Conservation (phyloP, 1,139 yeast genomes). For the Schwanniomyces etchellsii region DNA sequence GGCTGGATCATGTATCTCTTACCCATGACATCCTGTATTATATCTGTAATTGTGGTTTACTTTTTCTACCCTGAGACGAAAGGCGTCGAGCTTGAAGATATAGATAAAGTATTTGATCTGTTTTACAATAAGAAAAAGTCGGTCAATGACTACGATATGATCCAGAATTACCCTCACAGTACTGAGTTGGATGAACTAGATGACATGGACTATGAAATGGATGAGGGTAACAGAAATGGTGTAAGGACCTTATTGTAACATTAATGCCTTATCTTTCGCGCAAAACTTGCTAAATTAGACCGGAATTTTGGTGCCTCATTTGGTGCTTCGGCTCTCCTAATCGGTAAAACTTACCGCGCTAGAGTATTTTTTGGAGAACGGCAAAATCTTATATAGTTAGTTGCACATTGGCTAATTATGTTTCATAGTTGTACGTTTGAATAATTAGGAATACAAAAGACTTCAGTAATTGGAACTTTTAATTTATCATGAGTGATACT, state of each 20-base stretch:
- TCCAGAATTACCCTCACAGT: conserved; percentile 4
- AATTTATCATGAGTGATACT: too few relatives aligned
- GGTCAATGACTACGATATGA: conserved; percentile 15
- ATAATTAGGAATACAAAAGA: too few relatives aligned
- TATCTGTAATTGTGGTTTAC: conserved; percentile 49
- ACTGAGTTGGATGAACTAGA: conserved; percentile 1
- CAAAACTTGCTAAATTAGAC: too few relatives aligned
- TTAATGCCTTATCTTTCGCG: too few relatives aligned
- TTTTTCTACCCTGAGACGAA: conserved; percentile 82
- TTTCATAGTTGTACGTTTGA: too few relatives aligned
- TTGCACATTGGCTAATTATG: too few relatives aligned
- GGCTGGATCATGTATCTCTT: conserved; percentile 47
- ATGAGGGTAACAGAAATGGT: background rate
- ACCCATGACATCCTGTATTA: conserved; percentile 42
- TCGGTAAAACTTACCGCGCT: too few relatives aligned
- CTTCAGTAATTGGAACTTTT: too few relatives aligned
- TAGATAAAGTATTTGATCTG: conserved; percentile 77
- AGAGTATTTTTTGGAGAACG: too few relatives aligned
- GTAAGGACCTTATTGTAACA: background rate
- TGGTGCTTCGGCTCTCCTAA: too few relatives aligned
- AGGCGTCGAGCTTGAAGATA: conserved; percentile 83
- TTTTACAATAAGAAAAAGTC: conserved; percentile 15
- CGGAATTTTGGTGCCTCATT: too few relatives aligned
- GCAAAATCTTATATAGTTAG: too few relatives aligned
- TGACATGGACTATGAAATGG: conserved; percentile 9